These are phyloP conservation scores for Coemansia sp. DNA, from an alignment of 192 early-diverging fungal species.

Conservation along the genomic window DNA sequence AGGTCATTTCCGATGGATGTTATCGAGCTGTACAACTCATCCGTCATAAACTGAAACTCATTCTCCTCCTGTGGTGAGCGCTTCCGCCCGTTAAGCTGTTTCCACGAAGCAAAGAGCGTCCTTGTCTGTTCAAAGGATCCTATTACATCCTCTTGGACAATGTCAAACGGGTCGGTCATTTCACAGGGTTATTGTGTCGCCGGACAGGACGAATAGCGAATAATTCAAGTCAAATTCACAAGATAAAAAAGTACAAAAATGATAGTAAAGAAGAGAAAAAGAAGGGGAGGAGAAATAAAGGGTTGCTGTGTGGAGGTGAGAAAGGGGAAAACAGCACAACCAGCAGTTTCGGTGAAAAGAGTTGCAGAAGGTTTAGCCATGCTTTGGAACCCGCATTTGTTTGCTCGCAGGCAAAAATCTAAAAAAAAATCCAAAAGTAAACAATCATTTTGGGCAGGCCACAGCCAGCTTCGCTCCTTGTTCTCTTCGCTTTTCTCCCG, in stretches of 20 bases:
- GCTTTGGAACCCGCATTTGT: no score
- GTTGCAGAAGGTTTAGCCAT: no score
- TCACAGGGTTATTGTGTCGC: neutral
- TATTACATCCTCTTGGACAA: slow-evolving; percentile 53
- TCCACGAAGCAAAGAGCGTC: slow-evolving; percentile 50
- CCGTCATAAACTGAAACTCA: slow-evolving; percentile 52
- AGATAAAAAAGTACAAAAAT: neutral
- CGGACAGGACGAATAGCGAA: neutral
- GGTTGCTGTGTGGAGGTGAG: neutral
- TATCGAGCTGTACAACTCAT: slow-evolving; percentile 50
- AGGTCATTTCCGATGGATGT: slow-evolving; percentile 42
- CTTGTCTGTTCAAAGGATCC: slow-evolving; percentile 47
- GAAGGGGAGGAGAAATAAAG: neutral
- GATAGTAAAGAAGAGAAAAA: neutral
- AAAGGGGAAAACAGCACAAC: neutral
- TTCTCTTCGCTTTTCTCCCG: no score
- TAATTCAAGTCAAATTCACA: neutral
- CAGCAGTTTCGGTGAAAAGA: neutral
- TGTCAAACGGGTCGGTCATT: slow-evolving; percentile 50
- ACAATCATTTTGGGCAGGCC: no score
- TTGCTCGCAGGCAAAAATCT: no score
- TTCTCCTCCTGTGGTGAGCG: slow-evolving; percentile 55
- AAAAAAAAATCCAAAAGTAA: no score
- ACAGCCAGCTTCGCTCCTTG: no score
- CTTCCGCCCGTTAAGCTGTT: slow-evolving; percentile 26